A percentile compares a stretch with the other conserved stretches of the same genome.
Conservation (phyloP, 345 rosid species). For the Aegle marmelos region DNA sequence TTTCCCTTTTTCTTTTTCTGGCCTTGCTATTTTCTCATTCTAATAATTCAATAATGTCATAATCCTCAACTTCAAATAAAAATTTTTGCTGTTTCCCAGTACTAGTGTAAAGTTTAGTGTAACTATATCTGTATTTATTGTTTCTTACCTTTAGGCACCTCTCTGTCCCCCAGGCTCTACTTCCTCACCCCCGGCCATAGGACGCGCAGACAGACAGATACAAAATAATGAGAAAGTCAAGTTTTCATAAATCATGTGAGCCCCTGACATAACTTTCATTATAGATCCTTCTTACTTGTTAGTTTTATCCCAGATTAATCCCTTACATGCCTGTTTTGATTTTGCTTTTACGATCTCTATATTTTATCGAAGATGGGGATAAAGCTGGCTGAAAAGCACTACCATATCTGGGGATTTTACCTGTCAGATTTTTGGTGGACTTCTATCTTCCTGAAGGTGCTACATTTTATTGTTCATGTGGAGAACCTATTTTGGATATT, state of each 20-base stretch:
- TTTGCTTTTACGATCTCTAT: not conserved
- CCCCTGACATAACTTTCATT: not conserved
- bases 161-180: not conserved
- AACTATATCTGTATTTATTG: not conserved
- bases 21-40: not conserved
- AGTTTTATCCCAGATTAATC: not conserved
- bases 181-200: no score
- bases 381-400: not conserved
- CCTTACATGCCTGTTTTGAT: not conserved
- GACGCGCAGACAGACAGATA: not conserved
- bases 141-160: not conserved
- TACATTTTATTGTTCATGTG: not conserved
- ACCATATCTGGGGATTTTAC: not conserved
- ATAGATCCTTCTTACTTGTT: not conserved
- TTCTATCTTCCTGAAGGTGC: conserved; percentile 11
- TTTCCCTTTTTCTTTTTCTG: not conserved
- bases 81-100: not conserved
- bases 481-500: not conserved
- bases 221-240: not conserved
- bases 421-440: not conserved
- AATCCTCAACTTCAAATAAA: not conserved
- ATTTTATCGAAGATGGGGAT: not conserved
- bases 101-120: not conserved
- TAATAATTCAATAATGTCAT: not conserved
- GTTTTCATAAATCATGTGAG: not conserved